Percentiles rank a stretch among this genome's conserved stretches.
These are phyloP conservation scores for Rhizopogon rudus DNA, from an alignment of 768 basidiomycete species.

Conservation along the genomic window DNA sequence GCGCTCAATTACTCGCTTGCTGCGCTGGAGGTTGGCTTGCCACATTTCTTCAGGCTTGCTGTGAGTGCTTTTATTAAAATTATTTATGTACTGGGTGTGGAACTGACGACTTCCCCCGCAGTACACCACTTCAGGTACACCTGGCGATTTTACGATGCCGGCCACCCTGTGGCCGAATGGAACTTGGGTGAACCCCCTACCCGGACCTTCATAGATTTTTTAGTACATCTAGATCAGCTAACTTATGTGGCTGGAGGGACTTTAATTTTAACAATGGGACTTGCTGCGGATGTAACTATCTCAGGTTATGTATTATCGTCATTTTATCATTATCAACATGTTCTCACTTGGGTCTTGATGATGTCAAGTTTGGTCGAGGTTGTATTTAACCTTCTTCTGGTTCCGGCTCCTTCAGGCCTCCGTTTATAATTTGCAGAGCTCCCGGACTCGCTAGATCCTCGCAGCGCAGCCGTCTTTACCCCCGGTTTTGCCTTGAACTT, in stretches of 20 bases:
- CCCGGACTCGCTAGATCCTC: no score
- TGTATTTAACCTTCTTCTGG: no score
- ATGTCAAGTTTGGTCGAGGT: no score
- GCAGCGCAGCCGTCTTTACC: no score
- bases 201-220: slow-evolving; percentile 53
- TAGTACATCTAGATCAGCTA: background rate
- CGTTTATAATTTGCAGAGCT: no score
- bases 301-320: no score
- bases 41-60: slow-evolving; percentile 78
- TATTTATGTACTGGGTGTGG: background rate
- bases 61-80: slow-evolving; percentile 35
- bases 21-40: slow-evolving; percentile 51
- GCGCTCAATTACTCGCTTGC: slow-evolving; percentile 70
- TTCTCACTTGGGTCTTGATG: no score
- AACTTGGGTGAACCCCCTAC: slow-evolving; percentile 70
- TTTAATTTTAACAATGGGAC: background rate
- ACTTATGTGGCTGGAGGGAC: background rate
- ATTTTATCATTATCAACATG: no score
- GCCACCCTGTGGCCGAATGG: slow-evolving; percentile 76
- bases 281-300: no score
- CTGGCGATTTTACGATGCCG: slow-evolving; percentile 79
- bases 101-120: slow-evolving; percentile 20
- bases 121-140: slow-evolving; percentile 40
- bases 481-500: no score
- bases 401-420: no score